phyloP scores from a whole-genome alignment of 2,329 filamentous ascomycete species.

The Clonostachys solani region DNA sequence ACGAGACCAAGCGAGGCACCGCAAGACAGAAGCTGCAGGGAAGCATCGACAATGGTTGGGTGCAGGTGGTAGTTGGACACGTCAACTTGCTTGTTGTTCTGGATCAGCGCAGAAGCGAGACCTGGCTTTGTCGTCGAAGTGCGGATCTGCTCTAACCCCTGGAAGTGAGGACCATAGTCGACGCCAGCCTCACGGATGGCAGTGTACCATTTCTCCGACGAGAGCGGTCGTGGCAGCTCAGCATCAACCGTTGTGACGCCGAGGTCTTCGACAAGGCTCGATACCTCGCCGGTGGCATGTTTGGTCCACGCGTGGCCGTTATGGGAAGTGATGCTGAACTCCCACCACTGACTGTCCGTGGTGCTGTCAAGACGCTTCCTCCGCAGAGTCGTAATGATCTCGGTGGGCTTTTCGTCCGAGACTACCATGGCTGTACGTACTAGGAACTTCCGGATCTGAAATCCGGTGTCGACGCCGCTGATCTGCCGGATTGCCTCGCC shows the following conservation, averaged over 20 bases:
- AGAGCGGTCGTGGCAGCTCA: neutral
- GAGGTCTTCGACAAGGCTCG: neutral
- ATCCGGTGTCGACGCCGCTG: neutral
- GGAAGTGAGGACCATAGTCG: neutral
- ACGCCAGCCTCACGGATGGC: neutral
- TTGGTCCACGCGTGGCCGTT: constrained; percentile 15
- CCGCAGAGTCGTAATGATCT: constrained; percentile 23
- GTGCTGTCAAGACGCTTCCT: constrained; percentile 13
- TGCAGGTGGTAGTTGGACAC: constrained; percentile 26
- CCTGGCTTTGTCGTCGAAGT: constrained; percentile 6
- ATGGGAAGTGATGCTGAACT: constrained; percentile 18
- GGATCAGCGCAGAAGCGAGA: constrained; percentile 8
- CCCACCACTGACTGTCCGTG: constrained; percentile 18
- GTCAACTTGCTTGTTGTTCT: constrained; percentile 5
- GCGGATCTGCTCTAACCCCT: neutral
- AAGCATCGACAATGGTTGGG: constrained; percentile 27
- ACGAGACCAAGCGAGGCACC: neutral
- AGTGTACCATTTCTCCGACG: neutral
- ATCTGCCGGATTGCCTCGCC: constrained; percentile 3
- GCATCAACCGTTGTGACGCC: neutral
- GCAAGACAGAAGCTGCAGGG: constrained; percentile 15
- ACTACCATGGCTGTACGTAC: neutral
- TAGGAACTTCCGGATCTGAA: neutral
- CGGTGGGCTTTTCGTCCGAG: constrained; percentile 7
- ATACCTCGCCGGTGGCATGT: constrained; percentile 16